Percentiles rank a stretch among this genome's conserved stretches.
Conservation (phyloP, 2,329 filamentous ascomycete genomes). For the Ophioceras dolichostomum region DNA sequence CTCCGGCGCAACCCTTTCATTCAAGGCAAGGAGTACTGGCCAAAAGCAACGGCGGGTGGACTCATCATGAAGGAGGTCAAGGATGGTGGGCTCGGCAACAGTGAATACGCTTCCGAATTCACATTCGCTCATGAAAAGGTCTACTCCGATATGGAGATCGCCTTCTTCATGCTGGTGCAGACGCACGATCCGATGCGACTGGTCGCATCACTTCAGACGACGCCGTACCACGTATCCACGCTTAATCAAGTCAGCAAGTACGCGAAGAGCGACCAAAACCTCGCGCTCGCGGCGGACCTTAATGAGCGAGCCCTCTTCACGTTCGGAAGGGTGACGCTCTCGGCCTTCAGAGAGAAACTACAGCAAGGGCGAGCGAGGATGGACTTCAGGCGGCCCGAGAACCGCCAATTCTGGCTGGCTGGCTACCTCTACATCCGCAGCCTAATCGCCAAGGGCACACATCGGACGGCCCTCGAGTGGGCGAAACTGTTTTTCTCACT, state of each 20-base stretch:
- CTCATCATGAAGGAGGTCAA: conserved; percentile 67
- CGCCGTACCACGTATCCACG: conserved; percentile 81
- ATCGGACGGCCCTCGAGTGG: conserved; percentile 89
- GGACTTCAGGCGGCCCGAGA: conserved; percentile 71
- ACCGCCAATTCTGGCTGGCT: conserved; percentile 85
- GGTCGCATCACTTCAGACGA: conserved; percentile 58
- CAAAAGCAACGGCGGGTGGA: conserved; percentile 64
- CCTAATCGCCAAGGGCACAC: conserved; percentile 82
- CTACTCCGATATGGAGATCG: conserved; percentile 63
- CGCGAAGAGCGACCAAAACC: conserved; percentile 82
- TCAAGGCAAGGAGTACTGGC: conserved; percentile 81
- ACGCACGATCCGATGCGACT: conserved; percentile 74
- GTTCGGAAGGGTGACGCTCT: conserved; percentile 80
- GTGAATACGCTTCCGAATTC: conserved; percentile 53
- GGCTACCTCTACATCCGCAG: conserved; percentile 82
- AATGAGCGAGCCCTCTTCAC: conserved; percentile 86
- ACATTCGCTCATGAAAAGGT: conserved; percentile 60
- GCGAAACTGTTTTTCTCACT: conserved; percentile 71
- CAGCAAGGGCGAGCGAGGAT: conserved; percentile 68
- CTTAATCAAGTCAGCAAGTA: conserved; percentile 90
- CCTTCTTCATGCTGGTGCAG: conserved; percentile 72
- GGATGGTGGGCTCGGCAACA: no score
- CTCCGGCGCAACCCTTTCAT: conserved; percentile 73
- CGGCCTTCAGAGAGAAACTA: conserved; percentile 65
- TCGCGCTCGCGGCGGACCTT: conserved; percentile 73